Evolutionary conservation across 2,329 filamentous ascomycete genomes (phyloP).

Genomic region (Fusarium udum): DNA sequence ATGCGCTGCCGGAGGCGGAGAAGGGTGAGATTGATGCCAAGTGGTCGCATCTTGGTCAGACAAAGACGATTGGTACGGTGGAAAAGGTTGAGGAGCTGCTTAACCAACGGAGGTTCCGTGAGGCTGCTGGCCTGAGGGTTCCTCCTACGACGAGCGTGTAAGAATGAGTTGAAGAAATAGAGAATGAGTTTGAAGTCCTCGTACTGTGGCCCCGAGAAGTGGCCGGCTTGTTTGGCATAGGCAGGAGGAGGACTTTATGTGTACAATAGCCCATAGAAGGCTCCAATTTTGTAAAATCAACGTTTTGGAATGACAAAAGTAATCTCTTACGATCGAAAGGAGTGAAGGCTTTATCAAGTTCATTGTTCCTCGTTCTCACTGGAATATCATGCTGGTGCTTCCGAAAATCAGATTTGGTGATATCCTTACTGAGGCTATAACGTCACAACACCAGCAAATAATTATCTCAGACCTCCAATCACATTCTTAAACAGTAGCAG

Average conservation of each 20-base stretch:
- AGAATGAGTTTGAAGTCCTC: not conserved
- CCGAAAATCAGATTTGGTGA: not conserved
- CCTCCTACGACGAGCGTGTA: slow-evolving; percentile 36
- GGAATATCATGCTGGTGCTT: not conserved
- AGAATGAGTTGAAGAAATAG: not conserved
- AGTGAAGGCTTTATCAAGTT: not conserved
- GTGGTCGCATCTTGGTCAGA: slow-evolving; percentile 66
- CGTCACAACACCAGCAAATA: not conserved
- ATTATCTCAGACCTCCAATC: not conserved
- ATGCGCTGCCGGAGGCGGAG: slow-evolving; percentile 33
- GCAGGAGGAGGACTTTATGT: slow-evolving; percentile 22
- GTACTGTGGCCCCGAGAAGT: slow-evolving; percentile 1
- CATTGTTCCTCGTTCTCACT: not conserved
- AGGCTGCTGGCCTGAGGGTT: slow-evolving; percentile 45
- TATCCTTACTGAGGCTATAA: not conserved
- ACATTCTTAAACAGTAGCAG: not conserved
- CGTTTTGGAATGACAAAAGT: slow-evolving; percentile 12
- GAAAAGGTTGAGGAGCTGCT: slow-evolving; percentile 68
- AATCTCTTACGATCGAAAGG: not conserved
- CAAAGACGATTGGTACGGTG: slow-evolving; percentile 59
- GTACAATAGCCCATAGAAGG: slow-evolving; percentile 41
- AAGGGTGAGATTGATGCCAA: slow-evolving; percentile 55
- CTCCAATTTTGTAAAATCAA: slow-evolving; percentile 37
- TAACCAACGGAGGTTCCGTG: slow-evolving; percentile 59
- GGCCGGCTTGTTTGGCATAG: slow-evolving; percentile 5